These are phyloP conservation scores for Trichoderma pleuroti DNA, from an alignment of 2,329 filamentous ascomycete species.

Conservation along the genomic window DNA sequence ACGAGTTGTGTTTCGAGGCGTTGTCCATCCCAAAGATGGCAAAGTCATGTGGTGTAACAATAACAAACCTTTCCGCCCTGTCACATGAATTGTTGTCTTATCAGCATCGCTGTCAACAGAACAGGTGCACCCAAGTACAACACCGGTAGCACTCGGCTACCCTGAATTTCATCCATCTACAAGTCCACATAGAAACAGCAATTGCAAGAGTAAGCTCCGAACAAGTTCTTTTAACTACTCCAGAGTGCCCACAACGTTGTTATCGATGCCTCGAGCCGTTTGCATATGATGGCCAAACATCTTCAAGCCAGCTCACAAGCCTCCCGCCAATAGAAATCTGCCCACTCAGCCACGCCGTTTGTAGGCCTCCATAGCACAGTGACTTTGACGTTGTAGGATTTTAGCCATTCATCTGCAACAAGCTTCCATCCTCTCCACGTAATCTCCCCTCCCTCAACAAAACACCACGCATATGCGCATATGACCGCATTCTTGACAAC, in stretches of 20 bases:
- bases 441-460: not conserved
- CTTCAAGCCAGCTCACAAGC: not conserved
- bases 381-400: not conserved
- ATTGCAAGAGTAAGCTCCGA: not conserved
- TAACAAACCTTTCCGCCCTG: not conserved
- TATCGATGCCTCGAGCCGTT: not conserved
- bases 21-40: not conserved
- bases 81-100: not conserved
- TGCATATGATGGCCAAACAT: not conserved
- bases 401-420: not conserved
- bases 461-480: not conserved
- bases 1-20: not conserved
- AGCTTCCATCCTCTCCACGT: not conserved
- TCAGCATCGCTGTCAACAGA: not conserved
- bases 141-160: not conserved
- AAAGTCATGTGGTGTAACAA: not conserved
- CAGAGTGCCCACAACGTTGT: not conserved
- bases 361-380: not conserved
- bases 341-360: not conserved
- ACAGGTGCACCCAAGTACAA: not conserved
- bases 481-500: not conserved
- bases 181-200: not conserved
- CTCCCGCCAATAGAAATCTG: not conserved
- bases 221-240: not conserved
- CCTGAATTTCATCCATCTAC: not conserved